A percentile compares a stretch with the other conserved stretches of the same genome.
phyloP scores from a whole-genome alignment of 345 rosid species.

The Dimocarpus longan region DNA sequence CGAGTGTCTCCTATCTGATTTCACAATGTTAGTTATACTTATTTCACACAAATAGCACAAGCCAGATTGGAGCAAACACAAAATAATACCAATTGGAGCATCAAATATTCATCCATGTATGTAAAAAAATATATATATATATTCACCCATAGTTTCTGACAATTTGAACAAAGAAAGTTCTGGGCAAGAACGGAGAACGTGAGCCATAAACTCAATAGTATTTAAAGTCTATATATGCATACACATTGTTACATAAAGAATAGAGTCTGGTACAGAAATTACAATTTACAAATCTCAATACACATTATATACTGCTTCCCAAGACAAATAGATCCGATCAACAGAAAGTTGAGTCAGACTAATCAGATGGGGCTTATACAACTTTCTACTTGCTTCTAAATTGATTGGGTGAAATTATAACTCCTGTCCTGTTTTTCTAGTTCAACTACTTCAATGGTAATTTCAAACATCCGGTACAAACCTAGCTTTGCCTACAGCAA shows the following conservation, averaged over 20 bases:
- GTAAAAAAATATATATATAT: no score
- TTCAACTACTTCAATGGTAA: no score
- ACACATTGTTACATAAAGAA: no score
- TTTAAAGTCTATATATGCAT: no score
- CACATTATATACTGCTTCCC: not conserved
- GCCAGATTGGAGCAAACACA: not conserved
- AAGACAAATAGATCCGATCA: not conserved
- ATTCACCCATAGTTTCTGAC: not conserved
- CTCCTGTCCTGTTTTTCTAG: no score
- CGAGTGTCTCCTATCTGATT: not conserved
- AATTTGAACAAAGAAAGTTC: not conserved
- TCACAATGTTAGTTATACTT: not conserved
- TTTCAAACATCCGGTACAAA: no score
- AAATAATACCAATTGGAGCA: not conserved
- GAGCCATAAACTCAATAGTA: not conserved
- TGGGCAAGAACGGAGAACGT: not conserved
- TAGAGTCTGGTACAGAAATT: no score
- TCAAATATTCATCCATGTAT: not conserved
- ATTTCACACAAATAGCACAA: not conserved
- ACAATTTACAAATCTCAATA: not conserved
- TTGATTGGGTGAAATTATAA: no score
- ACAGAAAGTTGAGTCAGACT: not conserved
- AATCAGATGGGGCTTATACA: not conserved
- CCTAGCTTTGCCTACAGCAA: no score
- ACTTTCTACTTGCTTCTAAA: no score